Conservation (phyloP, 371 early-diverging fungal species). For the Lichtheimia ramosa region DNA sequence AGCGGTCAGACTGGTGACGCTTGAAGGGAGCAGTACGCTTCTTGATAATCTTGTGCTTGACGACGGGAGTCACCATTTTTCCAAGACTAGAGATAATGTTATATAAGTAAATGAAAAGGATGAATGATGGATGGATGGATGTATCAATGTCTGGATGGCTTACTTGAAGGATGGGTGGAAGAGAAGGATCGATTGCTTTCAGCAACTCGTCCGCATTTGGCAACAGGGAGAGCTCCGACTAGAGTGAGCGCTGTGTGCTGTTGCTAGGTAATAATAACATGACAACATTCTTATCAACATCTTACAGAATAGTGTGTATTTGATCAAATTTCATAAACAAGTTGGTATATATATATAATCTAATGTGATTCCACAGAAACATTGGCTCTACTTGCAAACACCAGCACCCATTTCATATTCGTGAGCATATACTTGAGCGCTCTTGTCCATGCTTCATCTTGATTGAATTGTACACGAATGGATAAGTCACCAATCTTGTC, state of each 20-base stretch:
- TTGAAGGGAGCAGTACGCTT: constrained; percentile 98
- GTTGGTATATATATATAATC: too few relatives aligned
- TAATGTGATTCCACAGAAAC: constrained; percentile 7
- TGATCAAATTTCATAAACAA: too few relatives aligned
- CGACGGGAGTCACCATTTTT: constrained; percentile 84
- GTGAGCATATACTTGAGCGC: constrained; percentile 89
- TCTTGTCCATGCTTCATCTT: constrained; percentile 90
- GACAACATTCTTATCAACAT: too few relatives aligned
- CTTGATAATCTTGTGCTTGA: constrained; percentile 94
- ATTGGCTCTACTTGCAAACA: constrained; percentile 63
- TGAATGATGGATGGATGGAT: constrained; percentile 4
- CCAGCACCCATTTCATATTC: constrained; percentile 83
- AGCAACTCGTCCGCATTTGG: too few relatives aligned
- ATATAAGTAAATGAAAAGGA: not conserved
- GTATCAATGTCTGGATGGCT: not conserved
- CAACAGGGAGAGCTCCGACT: too few relatives aligned
- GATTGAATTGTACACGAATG: constrained; percentile 84
- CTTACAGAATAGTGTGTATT: too few relatives aligned
- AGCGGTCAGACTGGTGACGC: constrained; percentile 99
- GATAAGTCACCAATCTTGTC: constrained; percentile 88
- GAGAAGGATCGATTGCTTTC: not conserved
- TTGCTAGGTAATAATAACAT: too few relatives aligned
- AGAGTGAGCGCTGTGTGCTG: too few relatives aligned
- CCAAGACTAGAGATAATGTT: not conserved
- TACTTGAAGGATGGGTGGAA: constrained; percentile 7